Conservation (phyloP, 306 rosid genomes). For the Lithocarpus polystachyus region DNA sequence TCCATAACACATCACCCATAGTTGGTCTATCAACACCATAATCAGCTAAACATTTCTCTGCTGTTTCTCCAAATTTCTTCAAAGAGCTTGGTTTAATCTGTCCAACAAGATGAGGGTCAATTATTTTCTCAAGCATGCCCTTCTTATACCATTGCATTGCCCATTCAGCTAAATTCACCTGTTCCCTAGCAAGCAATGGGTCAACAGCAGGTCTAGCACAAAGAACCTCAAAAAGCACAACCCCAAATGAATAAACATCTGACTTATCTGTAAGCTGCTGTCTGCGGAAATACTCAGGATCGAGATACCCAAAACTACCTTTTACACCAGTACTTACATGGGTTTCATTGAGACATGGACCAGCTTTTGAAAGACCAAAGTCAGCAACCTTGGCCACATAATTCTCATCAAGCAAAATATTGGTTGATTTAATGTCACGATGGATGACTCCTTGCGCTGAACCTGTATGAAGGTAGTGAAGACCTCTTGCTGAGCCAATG, state of each 20-base stretch:
- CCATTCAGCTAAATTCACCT: slow-evolving; percentile 94
- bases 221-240: slow-evolving; percentile 91
- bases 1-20: slow-evolving; percentile 97
- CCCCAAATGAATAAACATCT: slow-evolving; percentile 93
- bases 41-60: slow-evolving; percentile 95
- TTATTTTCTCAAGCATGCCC: slow-evolving; percentile 70
- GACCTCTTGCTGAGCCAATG: slow-evolving; percentile 94
- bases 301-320: slow-evolving; percentile 95
- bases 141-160: slow-evolving; percentile 81
- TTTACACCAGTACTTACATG: slow-evolving; percentile 96
- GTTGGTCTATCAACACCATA: slow-evolving; percentile 95
- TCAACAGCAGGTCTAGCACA: slow-evolving; percentile 96
- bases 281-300: slow-evolving; percentile 93
- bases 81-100: slow-evolving; percentile 62
- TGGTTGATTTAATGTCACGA: slow-evolving; percentile 96
- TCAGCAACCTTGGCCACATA: slow-evolving; percentile 97
- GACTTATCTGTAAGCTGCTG: slow-evolving; percentile 98
- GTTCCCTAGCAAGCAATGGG: slow-evolving; percentile 75
- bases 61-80: slow-evolving; percentile 88
- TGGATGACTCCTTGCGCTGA: slow-evolving; percentile 96
- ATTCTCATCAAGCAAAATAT: slow-evolving; percentile 79
- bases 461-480: slow-evolving; percentile 98
- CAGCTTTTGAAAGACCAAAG: slow-evolving; percentile 94
- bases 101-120: slow-evolving; percentile 67
- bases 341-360: slow-evolving; percentile 85